Conservation (phyloP, 139 green algal genomes). For the Chlorella ohadii region DNA sequence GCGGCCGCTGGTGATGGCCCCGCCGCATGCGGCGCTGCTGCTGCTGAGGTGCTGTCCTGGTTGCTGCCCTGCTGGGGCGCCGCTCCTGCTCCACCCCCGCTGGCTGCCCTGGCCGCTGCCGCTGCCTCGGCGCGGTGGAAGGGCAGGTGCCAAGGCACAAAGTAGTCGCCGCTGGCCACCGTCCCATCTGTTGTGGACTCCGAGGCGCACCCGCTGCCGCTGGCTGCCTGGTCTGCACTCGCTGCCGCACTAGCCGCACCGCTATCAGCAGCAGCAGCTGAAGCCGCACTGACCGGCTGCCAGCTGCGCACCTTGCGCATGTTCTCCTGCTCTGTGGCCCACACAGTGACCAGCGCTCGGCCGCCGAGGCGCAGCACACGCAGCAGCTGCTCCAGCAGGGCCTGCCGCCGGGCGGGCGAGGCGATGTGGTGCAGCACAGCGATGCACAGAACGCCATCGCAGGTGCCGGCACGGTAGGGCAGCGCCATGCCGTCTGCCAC, state of each 20-base stretch:
- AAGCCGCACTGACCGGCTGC: conserved; percentile 54
- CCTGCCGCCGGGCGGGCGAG: conserved; percentile 64
- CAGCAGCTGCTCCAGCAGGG: conserved; percentile 81
- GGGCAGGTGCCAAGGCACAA: conserved; percentile 98
- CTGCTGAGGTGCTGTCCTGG: not conserved
- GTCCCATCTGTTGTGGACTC: not conserved
- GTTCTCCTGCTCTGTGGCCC: conserved; percentile 94
- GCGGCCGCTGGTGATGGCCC: not conserved
- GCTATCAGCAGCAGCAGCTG: not conserved
- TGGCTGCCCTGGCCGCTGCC: not conserved
- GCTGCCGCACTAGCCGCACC: not conserved
- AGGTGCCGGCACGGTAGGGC: conserved; percentile 72
- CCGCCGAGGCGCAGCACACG: conserved; percentile 77
- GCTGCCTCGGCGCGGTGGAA: conserved; percentile 81
- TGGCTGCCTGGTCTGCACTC: not conserved
- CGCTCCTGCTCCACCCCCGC: not conserved
- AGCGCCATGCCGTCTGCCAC: conserved; percentile 86
- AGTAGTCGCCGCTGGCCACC: conserved; percentile 76
- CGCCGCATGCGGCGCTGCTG: not conserved
- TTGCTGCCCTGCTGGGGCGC: not conserved
- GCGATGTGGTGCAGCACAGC: conserved; percentile 97
- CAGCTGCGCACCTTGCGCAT: conserved; percentile 91
- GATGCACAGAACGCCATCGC: conserved; percentile 94
- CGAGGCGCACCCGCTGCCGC: too few species aligned
- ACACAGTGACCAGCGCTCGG: conserved; percentile 86